Conservation (phyloP, 1,139 yeast species). For the Candida sanyaensis region DNA sequence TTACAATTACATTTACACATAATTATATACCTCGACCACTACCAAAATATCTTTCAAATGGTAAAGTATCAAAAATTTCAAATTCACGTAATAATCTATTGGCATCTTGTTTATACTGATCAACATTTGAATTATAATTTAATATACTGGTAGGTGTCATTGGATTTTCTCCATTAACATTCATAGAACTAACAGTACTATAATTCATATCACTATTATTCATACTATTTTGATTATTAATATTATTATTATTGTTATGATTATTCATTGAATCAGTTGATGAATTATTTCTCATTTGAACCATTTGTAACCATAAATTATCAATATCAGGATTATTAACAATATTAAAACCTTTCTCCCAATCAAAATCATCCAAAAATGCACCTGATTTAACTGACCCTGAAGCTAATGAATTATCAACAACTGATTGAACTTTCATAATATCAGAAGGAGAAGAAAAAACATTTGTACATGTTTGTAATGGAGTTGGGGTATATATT, state of each 20-base stretch:
- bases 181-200: too few relatives aligned
- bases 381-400: conserved; percentile 4
- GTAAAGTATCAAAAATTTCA: background rate
- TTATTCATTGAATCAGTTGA: too few relatives aligned
- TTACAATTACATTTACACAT: background rate
- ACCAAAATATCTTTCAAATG: conserved; percentile 1
- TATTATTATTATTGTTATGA: background rate
- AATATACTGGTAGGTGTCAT: too few relatives aligned
- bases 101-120: too few relatives aligned
- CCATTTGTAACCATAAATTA: conserved; percentile 38
- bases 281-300: conserved; percentile 21
- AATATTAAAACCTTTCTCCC: conserved; percentile 17
- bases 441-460: background rate
- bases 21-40: background rate
- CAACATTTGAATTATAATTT: too few relatives aligned
- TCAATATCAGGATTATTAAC: conserved; percentile 37
- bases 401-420: conserved; percentile 1
- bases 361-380: conserved; percentile 14
- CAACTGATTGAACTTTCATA: background rate
- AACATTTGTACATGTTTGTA: too few relatives aligned
- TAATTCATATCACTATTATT: background rate
- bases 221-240: background rate
- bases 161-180: background rate
- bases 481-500: background rate
- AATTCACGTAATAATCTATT: too few relatives aligned